Base-by-base conservation (phyloP, 1,284 basidiomycete species). In the Leccinum fuscescens region DNA sequence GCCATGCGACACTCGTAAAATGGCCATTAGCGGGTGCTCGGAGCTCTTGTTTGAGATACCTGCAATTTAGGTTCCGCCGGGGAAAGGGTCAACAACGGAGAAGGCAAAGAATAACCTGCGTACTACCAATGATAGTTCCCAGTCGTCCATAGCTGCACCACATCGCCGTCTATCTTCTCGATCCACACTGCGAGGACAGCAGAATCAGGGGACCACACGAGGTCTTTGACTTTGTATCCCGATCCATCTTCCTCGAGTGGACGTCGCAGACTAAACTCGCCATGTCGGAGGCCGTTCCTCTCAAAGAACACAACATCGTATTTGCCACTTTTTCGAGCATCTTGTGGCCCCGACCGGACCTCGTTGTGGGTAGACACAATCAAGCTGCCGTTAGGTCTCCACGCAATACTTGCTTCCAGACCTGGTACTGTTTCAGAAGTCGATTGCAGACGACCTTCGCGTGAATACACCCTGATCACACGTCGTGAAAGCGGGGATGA, bases 231-330 rank as follows among this genome's bases (percentile, higher is more conserved):
- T 59, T 79, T 83, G 64, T 90, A 90, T 1, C 83, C 84, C 80
- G 85, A 86, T 62, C 76, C 66, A 62, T 76, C 68, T 61, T 72
- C 71, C 67, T 65, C 65, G 59, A 65, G 58, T 3, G 69, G 69
- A 75, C 71, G 71, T 85, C 87, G 77, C 59, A 98, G 70, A 54
- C 81, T 82, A 73, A 98, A 98, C 55, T 97, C 94, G 9, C 94
- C 93, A 69, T 97, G 92, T 57, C 94, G 79, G 61, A 99, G 76
- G 0, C 96, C 97, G 73, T 99, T 99, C 65, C 94, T 81, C 77
- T 99, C 96, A 65, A 98, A 94, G 76, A 99, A 98, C 0, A 98
- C 87, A 1, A 99, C 80, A 67, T 97, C 94, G 70, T 96, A 91
- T 56, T 90, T 80, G 4, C 84, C 89, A 35, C 81, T 80, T 55